Evolutionary conservation across 805 yeast species (phyloP).

Genomic region (Cyberlindnera veronae): DNA sequence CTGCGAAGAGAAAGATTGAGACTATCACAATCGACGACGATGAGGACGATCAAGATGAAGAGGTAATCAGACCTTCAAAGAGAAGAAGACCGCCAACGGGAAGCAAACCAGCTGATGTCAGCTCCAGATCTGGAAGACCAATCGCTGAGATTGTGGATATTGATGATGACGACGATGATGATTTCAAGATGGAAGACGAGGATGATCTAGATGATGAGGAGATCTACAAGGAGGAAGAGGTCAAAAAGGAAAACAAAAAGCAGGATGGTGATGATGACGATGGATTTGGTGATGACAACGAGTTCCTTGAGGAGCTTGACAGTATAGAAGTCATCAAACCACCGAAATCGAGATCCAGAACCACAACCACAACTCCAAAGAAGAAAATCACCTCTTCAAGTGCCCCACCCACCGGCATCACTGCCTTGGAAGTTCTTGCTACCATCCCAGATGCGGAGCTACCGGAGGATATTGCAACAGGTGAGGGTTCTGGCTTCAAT

Average conservation of each 20-base stretch:
- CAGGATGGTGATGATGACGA: slow-evolving; percentile 5
- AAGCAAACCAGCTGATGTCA: slow-evolving; percentile 1
- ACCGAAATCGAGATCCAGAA: slow-evolving; percentile 4
- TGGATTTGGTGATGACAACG: slow-evolving; percentile 20
- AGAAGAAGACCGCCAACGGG: slow-evolving; percentile 16
- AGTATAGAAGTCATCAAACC: slow-evolving; percentile 1
- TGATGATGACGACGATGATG: slow-evolving; percentile 20
- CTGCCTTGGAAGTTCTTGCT: slow-evolving; percentile 55
- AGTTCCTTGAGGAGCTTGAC: slow-evolving; percentile 1
- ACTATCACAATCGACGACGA: slow-evolving; percentile 22
- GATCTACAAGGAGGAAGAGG: not conserved
- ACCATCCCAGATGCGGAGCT: slow-evolving; percentile 74
- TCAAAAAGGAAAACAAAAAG: not conserved
- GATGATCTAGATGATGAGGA: slow-evolving; percentile 21
- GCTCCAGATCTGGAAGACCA: slow-evolving; percentile 3
- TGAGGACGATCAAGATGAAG: slow-evolving; percentile 16
- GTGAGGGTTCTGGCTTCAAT: slow-evolving; percentile 49
- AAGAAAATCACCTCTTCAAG: slow-evolving; percentile 1
- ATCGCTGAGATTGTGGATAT: slow-evolving; percentile 15
- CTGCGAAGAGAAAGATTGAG: slow-evolving; percentile 1
- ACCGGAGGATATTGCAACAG: slow-evolving; percentile 43
- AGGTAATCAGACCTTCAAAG: slow-evolving; percentile 5
- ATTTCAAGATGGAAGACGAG: slow-evolving; percentile 9
- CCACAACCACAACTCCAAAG: slow-evolving; percentile 3
- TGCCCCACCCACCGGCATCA: slow-evolving; percentile 19